A percentile compares a stretch with the other conserved stretches of the same genome.
These are phyloP conservation scores for Encephalitozoon hellem DNA, from an alignment of 371 early-diverging fungal genomes.

Conservation along the genomic window DNA sequence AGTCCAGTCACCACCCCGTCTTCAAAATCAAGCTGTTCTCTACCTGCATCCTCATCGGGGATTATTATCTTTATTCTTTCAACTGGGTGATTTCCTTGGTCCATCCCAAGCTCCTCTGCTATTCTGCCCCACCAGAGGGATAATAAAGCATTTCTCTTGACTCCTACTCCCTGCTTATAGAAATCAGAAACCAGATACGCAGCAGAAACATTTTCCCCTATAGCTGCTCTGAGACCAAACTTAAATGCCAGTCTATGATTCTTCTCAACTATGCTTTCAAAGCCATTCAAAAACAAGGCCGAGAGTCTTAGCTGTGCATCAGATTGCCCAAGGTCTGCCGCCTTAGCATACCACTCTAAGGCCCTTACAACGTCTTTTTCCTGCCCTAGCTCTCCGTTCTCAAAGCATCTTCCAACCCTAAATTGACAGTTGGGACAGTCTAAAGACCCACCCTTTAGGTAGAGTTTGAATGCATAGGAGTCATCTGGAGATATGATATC, in stretches of 20 bases:
- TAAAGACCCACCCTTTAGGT: slow-evolving; percentile 50
- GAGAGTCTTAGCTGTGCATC: slow-evolving; percentile 51
- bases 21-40: not conserved
- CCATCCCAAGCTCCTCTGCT: slow-evolving; percentile 20
- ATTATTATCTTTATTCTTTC: not conserved
- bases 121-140: slow-evolving; percentile 60
- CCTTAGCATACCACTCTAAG: slow-evolving; percentile 48
- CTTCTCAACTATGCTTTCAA: not conserved
- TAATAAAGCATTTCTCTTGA: slow-evolving; percentile 22
- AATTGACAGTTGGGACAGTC: slow-evolving; percentile 58
- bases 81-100: not conserved
- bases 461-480: slow-evolving; percentile 52
- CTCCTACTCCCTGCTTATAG: slow-evolving; percentile 47
- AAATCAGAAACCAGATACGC: slow-evolving; percentile 41
- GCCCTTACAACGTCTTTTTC: slow-evolving; percentile 27
- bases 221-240: slow-evolving; percentile 49
- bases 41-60: not conserved
- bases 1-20: not conserved
- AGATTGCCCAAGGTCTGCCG: slow-evolving; percentile 56
- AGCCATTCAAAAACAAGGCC: slow-evolving; percentile 23
- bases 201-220: slow-evolving; percentile 33
- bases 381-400: slow-evolving; percentile 52
- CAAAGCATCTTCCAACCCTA: slow-evolving; percentile 52
- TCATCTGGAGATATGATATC: not conserved
- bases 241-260: slow-evolving; percentile 32